Conservation (phyloP, 208 protist species). For the Trichomonas vaginalis region DNA sequence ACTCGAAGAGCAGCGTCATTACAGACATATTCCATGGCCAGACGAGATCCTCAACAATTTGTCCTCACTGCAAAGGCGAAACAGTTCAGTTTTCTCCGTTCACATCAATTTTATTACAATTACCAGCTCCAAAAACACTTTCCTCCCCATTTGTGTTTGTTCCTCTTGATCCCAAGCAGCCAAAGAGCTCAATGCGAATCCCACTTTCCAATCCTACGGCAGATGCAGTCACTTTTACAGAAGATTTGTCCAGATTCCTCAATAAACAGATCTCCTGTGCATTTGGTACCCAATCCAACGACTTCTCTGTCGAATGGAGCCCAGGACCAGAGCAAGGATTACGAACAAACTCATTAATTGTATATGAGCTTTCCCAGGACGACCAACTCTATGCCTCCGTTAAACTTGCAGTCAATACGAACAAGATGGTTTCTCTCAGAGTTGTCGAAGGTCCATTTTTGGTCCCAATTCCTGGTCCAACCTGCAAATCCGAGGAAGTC, state of each 20-base stretch:
- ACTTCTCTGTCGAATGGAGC: not conserved
- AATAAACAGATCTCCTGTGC: not conserved
- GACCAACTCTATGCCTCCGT: not conserved
- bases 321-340: not conserved
- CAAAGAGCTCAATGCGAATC: not conserved
- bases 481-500: not conserved
- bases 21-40: slow-evolving; percentile 41
- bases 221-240: not conserved
- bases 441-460: not conserved
- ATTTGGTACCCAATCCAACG: not conserved
- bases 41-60: slow-evolving; percentile 35
- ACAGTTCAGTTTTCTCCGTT: slow-evolving; percentile 42
- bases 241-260: not conserved
- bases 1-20: slow-evolving; percentile 34
- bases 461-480: not conserved
- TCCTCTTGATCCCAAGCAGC: not conserved
- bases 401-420: not conserved
- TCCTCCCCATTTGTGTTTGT: not conserved
- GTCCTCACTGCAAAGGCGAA: slow-evolving; percentile 31
- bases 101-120: slow-evolving; percentile 1
- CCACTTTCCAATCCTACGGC: not conserved
- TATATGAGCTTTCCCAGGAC: not conserved
- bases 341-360: not conserved
- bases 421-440: not conserved
- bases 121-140: not conserved